A percentile compares a stretch with the other conserved stretches of the same genome.
phyloP scores from a whole-genome alignment of 805 yeast genomes.

The Kazachstania kunashirensis region DNA sequence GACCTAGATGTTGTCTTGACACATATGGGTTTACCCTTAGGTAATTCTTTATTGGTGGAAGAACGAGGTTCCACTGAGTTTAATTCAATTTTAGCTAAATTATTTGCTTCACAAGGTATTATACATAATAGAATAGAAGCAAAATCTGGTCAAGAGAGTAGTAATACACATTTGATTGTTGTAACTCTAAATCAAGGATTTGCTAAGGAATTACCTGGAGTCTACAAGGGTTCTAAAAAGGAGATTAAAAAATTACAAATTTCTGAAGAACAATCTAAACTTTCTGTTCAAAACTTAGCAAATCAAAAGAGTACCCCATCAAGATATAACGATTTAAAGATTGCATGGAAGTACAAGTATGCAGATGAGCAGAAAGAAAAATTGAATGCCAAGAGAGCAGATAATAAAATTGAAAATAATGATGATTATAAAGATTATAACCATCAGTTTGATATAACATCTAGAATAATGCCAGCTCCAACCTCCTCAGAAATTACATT shows the following conservation, averaged over 20 bases:
- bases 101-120: slow-evolving; percentile 70
- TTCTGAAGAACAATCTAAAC: slow-evolving; percentile 45
- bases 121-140: slow-evolving; percentile 47
- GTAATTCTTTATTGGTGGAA: slow-evolving; percentile 58
- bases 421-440: slow-evolving; percentile 43
- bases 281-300: slow-evolving; percentile 59
- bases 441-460: slow-evolving; percentile 69
- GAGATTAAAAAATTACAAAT: slow-evolving; percentile 56
- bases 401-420: slow-evolving; percentile 12
- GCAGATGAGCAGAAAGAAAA: slow-evolving; percentile 24
- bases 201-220: slow-evolving; percentile 67
- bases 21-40: slow-evolving; percentile 83
- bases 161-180: slow-evolving; percentile 52
- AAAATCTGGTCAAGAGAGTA: slow-evolving; percentile 12
- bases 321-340: slow-evolving; percentile 48
- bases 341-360: slow-evolving; percentile 89
- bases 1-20: slow-evolving; percentile 66
- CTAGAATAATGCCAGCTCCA: slow-evolving; percentile 59
- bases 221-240: slow-evolving; percentile 57
- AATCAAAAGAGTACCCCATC: slow-evolving; percentile 25
- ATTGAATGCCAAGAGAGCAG: slow-evolving; percentile 2
- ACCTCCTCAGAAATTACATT: slow-evolving; percentile 49
- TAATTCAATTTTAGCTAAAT: slow-evolving; percentile 55
- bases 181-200: slow-evolving; percentile 50
- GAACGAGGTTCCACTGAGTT: slow-evolving; percentile 88